These are phyloP conservation scores for Moesziomyces parantarcticus DNA, from an alignment of 1,284 basidiomycete species.

Conservation along the genomic window DNA sequence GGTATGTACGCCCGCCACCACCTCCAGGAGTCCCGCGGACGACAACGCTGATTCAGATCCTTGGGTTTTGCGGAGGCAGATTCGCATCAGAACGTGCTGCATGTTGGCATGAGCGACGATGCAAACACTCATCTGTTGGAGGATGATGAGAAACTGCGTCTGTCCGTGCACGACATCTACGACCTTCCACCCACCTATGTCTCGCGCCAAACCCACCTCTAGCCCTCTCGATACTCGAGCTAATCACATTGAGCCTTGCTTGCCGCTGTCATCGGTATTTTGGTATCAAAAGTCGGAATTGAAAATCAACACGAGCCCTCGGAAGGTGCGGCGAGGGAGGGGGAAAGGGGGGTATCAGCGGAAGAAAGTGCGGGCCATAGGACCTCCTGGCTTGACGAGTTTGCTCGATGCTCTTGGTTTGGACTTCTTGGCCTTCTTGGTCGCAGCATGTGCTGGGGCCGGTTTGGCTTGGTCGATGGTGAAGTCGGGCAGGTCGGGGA, in stretches of 20 bases:
- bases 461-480: conserved; percentile 24
- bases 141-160: conserved; percentile 3
- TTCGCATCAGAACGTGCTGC: conserved; percentile 23
- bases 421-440: neutral
- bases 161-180: conserved; percentile 41
- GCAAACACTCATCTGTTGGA: conserved; percentile 21
- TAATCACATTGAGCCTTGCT: too few relatives aligned
- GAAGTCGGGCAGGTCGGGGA: conserved; percentile 26
- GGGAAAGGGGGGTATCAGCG: conserved; percentile 13
- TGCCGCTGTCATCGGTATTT: too few relatives aligned
- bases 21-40: neutral
- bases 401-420: conserved; percentile 21
- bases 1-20: conserved; percentile 6
- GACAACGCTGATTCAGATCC: neutral
- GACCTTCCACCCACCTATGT: conserved; percentile 52
- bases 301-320: too few relatives aligned
- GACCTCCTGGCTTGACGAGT: conserved; percentile 34
- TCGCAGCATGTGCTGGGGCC: neutral
- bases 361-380: conserved; percentile 40
- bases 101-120: conserved; percentile 7
- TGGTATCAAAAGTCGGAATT: too few relatives aligned
- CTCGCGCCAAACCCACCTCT: conserved; percentile 26
- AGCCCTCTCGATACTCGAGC: neutral
- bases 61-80: conserved; percentile 3
- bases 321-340: too few relatives aligned